Base-by-base conservation (phyloP, 257 asterid genomes). In the Eucommia ulmoides region DNA sequence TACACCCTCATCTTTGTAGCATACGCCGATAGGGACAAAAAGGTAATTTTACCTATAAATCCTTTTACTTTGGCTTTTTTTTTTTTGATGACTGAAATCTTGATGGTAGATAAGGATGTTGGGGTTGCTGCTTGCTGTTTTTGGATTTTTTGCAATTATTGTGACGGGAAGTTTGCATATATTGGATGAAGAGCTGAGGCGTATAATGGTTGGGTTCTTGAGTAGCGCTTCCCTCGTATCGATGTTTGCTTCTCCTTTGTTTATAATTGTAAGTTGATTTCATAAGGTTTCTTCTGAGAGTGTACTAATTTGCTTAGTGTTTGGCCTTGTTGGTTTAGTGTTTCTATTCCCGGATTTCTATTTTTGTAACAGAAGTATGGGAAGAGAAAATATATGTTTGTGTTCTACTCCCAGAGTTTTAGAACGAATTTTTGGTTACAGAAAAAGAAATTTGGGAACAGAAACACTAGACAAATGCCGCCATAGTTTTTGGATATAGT, bases 161-260 rank as follows among this genome's bases (percentile, higher is more conserved):
- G 68, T 76, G 19, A 2, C 61, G 23, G 71, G 74, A 20, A 74
- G 84, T 68, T 58, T 73, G 65, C 68, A 70, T 56, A 60, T 74
- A 33, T 42, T 12, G 22, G 74, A 72, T 64, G 58, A 61, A 53
- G 64, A 60, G 53, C 55, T 63, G 22, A 80, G 87, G n/a, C 74
- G 59, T 38, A 22, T 62, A 41, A 61, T 65, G 19, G 53, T 74
- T 10, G 81, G 83, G 12, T 74, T 69, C 53, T 52, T 81, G 42
- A 71, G 78, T 11, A 63, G 74, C 42, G 82, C 72, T 58, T 67
- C 84, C 22, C 89, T 76, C 71, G 58, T 80, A 56, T 76, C 84
- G 11, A 80, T 80, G 84, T 74, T 80, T 42, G 89, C 82, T 35
- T 80, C 89, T 3, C 89, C 89, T 0, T 33, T 80, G 64, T 68